Conservation (phyloP, 2,329 filamentous ascomycete species). For the Aureobasidium zeae region DNA sequence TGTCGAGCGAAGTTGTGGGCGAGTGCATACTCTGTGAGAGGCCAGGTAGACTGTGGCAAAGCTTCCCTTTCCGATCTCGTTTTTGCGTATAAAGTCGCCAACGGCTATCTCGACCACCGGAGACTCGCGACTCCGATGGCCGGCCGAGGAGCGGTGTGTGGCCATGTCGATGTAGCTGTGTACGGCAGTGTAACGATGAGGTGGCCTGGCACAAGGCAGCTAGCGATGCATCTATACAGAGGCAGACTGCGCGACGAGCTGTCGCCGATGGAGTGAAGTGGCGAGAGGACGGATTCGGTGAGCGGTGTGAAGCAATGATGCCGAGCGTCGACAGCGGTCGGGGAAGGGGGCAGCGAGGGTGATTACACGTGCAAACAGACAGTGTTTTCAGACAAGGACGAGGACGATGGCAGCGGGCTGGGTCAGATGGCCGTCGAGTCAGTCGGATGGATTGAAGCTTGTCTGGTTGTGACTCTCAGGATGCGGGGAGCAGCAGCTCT, state of each 20-base stretch:
- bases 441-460: constrained; percentile 13
- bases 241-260: too few species aligned
- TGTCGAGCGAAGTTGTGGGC: too few species aligned
- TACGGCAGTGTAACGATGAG: not conserved
- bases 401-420: not conserved
- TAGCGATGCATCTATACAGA: constrained; percentile 7
- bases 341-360: not conserved
- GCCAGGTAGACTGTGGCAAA: constrained; percentile 80
- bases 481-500: not conserved
- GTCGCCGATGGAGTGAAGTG: constrained; percentile 3
- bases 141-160: constrained; percentile 5
- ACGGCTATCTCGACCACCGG: constrained; percentile 37
- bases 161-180: constrained; percentile 11
- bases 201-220: not conserved
- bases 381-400: not conserved
- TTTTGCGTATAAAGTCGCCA: constrained; percentile 71
- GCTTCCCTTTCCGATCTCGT: constrained; percentile 93
- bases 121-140: not conserved
- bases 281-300: not conserved
- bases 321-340: not conserved
- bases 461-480: constrained; percentile 2
- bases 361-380: constrained; percentile 1
- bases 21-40: constrained; percentile 28
- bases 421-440: constrained; percentile 14
- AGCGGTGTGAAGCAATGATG: not conserved